Base-by-base conservation (phyloP, 306 rosid species). In the Castanospermum australe region DNA sequence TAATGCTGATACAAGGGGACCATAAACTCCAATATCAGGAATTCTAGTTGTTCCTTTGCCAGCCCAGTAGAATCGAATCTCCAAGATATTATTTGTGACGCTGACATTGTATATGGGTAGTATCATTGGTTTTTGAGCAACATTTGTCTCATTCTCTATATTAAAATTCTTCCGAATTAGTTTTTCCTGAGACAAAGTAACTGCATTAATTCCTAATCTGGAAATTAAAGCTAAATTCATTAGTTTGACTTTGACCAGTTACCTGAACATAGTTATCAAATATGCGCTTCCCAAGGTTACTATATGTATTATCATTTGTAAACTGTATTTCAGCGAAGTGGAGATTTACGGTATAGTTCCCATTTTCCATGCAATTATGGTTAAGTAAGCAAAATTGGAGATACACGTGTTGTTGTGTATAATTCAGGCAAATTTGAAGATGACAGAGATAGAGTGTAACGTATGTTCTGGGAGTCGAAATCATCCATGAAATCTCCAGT, bases 181-280 rank as follows among this genome's bases (percentile, higher is more conserved):
- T 78, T 47, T 85, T 38, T 86, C 97, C 97, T 89, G 86, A 59
- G 57, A 69, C 50, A 81, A 78, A 71, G 30, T 60, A 36, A 39
- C 30, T 42, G 76, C 44, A 39, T 68, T 28, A 68, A 50, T 81
- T 62, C 65, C n/a, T 47, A 5, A 24, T 71, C 47, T 66, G 61
- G 30, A 79, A 66, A 80, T 56, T 8, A 78, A 55, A 50, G 5
- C 24, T 45, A 75, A 51, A 44, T 9, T 22, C 71, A 63, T 41
- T 39, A 60, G 55, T n/a, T 11, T 20, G n/a, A 39, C 38, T n/a
- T 11, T 20, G n/a, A 39, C 38, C 36, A 74, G 48, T 79, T 79
- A 91, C 97, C 97, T 91, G 93, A 59, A 91, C 74, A 73, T 89
- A 89, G 75, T 89, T 83, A 77, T 91, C 85, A 71, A 91, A 91